Evolutionary conservation across 768 basidiomycete species (phyloP), one percentile per base, ranked within the genome.

Genomic region (Podaxis carcinomalis): DNA sequence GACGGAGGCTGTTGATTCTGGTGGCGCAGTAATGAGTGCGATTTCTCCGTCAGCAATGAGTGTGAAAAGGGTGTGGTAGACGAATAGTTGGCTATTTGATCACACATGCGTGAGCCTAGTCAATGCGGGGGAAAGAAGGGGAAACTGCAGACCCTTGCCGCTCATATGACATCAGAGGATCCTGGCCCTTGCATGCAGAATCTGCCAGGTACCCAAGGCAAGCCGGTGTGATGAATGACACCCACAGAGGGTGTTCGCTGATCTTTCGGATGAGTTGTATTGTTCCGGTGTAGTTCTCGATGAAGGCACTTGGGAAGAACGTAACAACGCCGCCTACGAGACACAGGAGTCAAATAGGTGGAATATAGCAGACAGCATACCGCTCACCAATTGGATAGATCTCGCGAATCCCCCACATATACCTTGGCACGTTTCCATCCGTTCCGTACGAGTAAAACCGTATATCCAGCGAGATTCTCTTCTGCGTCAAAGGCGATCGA

Each of bases 381-480:
- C 11, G 70, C 80, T 53, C 67, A 90, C 90, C 90, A 59, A 83
- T 70, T 40, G 87, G 87, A 67, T 83, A 91, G 10, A 92, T 80
- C 63, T 87, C 86, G 35, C 79, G 77, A 6, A 90, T 65, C n/a
- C 81, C 82, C 88, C 87, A 89, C 35, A 77, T 71, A 5, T 75
- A 68, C 16, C 77, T 78, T n/a, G 77, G 70, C 13, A 88, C 72
- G 16, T 68, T 77, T 28, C 80, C 70, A 69, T 89, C 83, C 10
- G 86, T 82, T 0, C 90, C 90, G 73, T 87, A 93, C 0, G 82
- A 81, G 67, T 84, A 83, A 65, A 91, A 90, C 36, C 81, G 83
- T 5, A 83, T 67, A 42, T 83, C 78, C 28, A 76, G 72, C 2
- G 71, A 70, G 21, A 80, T 77, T 56, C 84, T 77, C 28, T 80